Evolutionary conservation across 2,329 filamentous ascomycete genomes (phyloP), one percentile per base, ranked within the genome.

Genomic region (Fusarium sp.): DNA sequence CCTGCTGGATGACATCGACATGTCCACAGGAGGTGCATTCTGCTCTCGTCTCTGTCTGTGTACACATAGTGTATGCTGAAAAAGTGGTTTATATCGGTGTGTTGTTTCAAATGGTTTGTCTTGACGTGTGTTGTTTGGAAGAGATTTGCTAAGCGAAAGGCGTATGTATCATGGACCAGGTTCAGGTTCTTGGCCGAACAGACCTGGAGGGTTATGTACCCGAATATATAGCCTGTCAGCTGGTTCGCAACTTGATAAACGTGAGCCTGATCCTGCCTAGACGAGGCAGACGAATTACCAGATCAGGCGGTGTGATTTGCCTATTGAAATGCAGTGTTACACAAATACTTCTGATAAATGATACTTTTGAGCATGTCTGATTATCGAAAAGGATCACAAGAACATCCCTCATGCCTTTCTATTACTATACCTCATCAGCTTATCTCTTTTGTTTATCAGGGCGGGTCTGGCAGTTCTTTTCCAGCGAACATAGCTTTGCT

Each of bases 161-260:
- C 22, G 41, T 30, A 29, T 25, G 34, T 37, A 46, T 37, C 22
- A 57, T 48, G 34, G 53, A 40, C 41, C 44, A 49, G 29, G 48
- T 67, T 44, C 30, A 49, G 29, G 40, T 67, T 44, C 30, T 34
- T 32, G 53, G 18, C 30, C 24, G 47, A 27, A 10, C 25, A 32
- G 37, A 20, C 12, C 42, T 57, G 40, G 61, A 63, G 66, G 61
- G 42, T 60, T 51, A 13, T 52, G 55, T 47, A 24, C 52, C 61
- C 56, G 47, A 29, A 67, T 67, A 70, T 70, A 65, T 61, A 71
- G 40, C 42, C 37, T 32, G 55, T 69, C 64, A 71, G 64, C 64
- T 69, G 68, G 68, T 61, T 56, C 55, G 68, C 65, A 71, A 59
- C 51, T 48, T 69, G 55, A 65, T 61, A 57, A 63, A 51, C 55